phyloP scores from a whole-genome alignment of 2,329 filamentous ascomycete species.

The Didymella exigua region DNA sequence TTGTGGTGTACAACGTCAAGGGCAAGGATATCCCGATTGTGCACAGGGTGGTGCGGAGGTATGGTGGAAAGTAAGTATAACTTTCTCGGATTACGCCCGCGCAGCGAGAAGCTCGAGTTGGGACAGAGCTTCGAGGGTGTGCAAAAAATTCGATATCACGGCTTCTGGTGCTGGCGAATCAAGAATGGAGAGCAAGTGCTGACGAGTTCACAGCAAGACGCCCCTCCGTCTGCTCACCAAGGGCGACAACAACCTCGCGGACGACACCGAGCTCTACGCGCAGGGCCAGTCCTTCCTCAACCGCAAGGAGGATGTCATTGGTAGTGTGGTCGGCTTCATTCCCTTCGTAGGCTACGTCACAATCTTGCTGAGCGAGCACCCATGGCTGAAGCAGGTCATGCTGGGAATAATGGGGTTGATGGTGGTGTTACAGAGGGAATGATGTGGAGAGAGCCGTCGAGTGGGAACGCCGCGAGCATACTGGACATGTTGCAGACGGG shows the following conservation, averaged over 20 bases:
- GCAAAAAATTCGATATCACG: neutral
- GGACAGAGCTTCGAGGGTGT: too few species aligned
- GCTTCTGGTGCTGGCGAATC: neutral
- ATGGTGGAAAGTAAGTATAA: conserved; percentile 61
- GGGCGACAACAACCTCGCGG: conserved; percentile 93
- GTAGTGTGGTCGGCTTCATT: conserved; percentile 88
- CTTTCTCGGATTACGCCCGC: neutral
- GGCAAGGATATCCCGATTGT: conserved; percentile 98
- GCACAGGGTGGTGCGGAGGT: conserved; percentile 81
- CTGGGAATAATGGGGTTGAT: conserved; percentile 92
- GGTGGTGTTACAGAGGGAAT: conserved; percentile 92
- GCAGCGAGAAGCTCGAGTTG: neutral
- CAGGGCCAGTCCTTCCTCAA: conserved; percentile 84
- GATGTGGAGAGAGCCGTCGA: neutral
- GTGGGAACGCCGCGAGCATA: neutral
- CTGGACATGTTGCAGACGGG: neutral
- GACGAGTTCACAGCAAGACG: conserved; percentile 44
- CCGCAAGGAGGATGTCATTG: conserved; percentile 83
- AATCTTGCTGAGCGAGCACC: conserved; percentile 91
- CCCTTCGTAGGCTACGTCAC: conserved; percentile 97
- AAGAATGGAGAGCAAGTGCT: neutral
- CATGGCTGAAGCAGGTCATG: conserved; percentile 96
- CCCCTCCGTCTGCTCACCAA: conserved; percentile 82
- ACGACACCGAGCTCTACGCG: conserved; percentile 92
- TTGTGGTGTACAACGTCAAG: conserved; percentile 82